Evolutionary conservation across 495 filamentous ascomycete species (phyloP).

Genomic region (Hypoxylon trugodes): DNA sequence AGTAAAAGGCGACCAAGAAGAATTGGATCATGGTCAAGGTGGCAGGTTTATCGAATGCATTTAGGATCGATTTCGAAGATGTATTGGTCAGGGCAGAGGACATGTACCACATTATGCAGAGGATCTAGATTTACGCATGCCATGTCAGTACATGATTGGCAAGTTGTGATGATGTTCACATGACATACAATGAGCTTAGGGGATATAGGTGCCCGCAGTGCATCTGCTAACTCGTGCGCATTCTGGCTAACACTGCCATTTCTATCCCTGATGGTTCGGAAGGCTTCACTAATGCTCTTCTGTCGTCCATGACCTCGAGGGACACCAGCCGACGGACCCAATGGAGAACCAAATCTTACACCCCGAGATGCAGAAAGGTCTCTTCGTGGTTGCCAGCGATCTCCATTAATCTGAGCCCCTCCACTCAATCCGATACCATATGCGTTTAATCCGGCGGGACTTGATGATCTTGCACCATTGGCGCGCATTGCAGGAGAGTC

Average conservation of each 20-base stretch:
- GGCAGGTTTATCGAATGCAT: slow-evolving; percentile 87
- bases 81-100: slow-evolving; percentile 96
- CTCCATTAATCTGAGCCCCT: slow-evolving; percentile 42
- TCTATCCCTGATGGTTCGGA: slow-evolving; percentile 78
- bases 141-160: slow-evolving; percentile 18
- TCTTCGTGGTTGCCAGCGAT: slow-evolving; percentile 63
- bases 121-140: slow-evolving; percentile 59
- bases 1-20: slow-evolving; percentile 89
- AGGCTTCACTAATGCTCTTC: slow-evolving; percentile 86
- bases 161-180: slow-evolving; percentile 19
- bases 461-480: slow-evolving; percentile 43
- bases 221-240: slow-evolving; percentile 91
- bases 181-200: slow-evolving; percentile 81
- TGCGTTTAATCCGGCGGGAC: slow-evolving; percentile 48
- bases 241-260: slow-evolving; percentile 87
- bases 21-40: slow-evolving; percentile 97
- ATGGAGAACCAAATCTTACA: slow-evolving; percentile 56
- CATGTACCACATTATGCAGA: slow-evolving; percentile 91
- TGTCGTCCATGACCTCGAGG: slow-evolving; percentile 67
- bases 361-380: slow-evolving; percentile 53
- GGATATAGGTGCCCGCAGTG: slow-evolving; percentile 88
- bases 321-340: slow-evolving; percentile 45
- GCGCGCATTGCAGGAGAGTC: slow-evolving; percentile 49
- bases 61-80: slow-evolving; percentile 96
- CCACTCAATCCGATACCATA: slow-evolving; percentile 46